These are phyloP conservation scores for Isatis tinctoria DNA, from an alignment of 345 rosid genomes.

Conservation along the genomic window DNA sequence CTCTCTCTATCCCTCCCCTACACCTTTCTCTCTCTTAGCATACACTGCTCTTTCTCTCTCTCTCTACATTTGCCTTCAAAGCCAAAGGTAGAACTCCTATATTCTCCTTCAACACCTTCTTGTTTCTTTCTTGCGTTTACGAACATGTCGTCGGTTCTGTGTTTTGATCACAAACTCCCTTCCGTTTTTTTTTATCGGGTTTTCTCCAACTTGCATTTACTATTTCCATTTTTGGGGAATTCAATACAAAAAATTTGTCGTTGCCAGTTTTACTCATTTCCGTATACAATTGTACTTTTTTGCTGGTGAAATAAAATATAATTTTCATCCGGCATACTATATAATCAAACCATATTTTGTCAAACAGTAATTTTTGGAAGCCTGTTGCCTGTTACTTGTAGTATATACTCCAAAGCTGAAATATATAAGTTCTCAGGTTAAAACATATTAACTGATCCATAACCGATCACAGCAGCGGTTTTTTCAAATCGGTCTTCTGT, in stretches of 20 bases:
- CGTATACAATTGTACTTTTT: no score
- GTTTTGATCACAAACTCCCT: background rate
- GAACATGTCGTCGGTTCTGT: slow-evolving; percentile 11
- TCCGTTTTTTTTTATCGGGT: background rate
- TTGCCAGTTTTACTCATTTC: background rate
- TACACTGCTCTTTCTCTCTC: slow-evolving; percentile 12
- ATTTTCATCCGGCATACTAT: no score
- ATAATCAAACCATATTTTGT: no score
- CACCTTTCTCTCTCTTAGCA: slow-evolving; percentile 18
- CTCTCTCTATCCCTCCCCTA: slow-evolving; percentile 28
- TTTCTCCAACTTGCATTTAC: background rate
- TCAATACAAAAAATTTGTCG: background rate
- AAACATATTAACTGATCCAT: slow-evolving; percentile 1
- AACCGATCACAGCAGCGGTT: background rate
- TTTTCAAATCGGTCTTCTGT: background rate
- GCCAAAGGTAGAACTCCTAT: slow-evolving; percentile 1
- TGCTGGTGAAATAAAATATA: no score
- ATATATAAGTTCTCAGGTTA: background rate
- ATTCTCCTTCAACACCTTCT: background rate
- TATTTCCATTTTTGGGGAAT: background rate
- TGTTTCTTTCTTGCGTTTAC: background rate
- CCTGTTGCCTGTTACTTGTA: no score
- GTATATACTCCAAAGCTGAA: no score
- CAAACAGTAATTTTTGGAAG: no score
- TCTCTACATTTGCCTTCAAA: background rate